These are phyloP conservation scores for Ogataea hybrid DNA, from an alignment of 1,139 yeast species.

Conservation along the genomic window DNA sequence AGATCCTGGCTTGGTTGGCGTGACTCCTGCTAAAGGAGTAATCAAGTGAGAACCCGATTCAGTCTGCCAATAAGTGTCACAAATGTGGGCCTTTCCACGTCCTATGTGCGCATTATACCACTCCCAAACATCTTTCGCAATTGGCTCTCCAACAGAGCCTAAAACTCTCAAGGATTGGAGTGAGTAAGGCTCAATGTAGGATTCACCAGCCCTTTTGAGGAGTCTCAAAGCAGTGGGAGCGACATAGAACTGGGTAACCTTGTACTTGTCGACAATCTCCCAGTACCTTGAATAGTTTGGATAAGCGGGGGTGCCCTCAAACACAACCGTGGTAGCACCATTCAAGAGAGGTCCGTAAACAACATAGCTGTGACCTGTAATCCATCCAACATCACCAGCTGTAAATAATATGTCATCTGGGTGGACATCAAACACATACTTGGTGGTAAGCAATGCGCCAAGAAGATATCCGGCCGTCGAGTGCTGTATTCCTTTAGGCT, in stretches of 20 bases:
- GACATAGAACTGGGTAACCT: slow-evolving; percentile 80
- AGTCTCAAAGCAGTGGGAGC: slow-evolving; percentile 89
- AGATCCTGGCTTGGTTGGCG: slow-evolving; percentile 78
- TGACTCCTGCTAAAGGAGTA: slow-evolving; percentile 68
- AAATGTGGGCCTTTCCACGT: slow-evolving; percentile 67
- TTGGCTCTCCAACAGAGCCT: slow-evolving; percentile 92
- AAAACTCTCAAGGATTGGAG: slow-evolving; percentile 66
- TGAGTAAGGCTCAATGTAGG: slow-evolving; percentile 61
- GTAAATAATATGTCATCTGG: slow-evolving; percentile 72
- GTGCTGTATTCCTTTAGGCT: slow-evolving; percentile 71
- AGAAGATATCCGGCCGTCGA: slow-evolving; percentile 77
- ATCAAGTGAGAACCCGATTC: slow-evolving; percentile 77
- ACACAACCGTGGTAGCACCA: slow-evolving; percentile 81
- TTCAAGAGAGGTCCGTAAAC: slow-evolving; percentile 77
- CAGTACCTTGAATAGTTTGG: slow-evolving; percentile 79
- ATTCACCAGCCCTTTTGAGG: slow-evolving; percentile 78
- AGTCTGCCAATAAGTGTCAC: slow-evolving; percentile 85
- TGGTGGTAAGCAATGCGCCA: slow-evolving; percentile 68
- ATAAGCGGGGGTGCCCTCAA: slow-evolving; percentile 86
- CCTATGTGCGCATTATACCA: slow-evolving; percentile 86
- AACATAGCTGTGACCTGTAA: slow-evolving; percentile 82
- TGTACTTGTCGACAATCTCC: slow-evolving; percentile 77
- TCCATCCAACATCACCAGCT: slow-evolving; percentile 91
- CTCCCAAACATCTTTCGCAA: slow-evolving; percentile 91
- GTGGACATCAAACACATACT: slow-evolving; percentile 75